Evolutionary conservation across 176 grass and related monocot species (phyloP), one percentile per base, ranked within the genome.

Genomic region (Oryza brachyantha): DNA sequence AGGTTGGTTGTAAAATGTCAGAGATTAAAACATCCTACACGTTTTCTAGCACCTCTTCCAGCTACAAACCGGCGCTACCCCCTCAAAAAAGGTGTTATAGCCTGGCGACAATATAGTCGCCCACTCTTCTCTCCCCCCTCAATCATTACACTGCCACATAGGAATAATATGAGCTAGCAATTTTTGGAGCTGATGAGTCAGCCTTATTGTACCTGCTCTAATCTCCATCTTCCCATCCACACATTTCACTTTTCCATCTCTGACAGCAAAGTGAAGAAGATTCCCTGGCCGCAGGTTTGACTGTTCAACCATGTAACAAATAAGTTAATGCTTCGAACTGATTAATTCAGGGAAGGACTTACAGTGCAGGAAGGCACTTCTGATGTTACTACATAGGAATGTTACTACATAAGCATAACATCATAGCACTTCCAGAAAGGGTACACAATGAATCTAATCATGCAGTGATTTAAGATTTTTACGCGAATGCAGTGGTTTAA

Each of bases 191-290:
- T n/a, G n/a, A n/a, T n/a, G n/a, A n/a, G n/a, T n/a, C n/a, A n/a
- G n/a, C n/a, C n/a, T n/a, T n/a, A n/a, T n/a, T n/a, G n/a, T n/a
- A n/a, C n/a, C n/a, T n/a, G n/a, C n/a, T n/a, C n/a, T n/a, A 7
- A 98, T 86, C 41, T 90, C 87, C 63, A 93, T 77, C 81, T 93
- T 93, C 65, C 92, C 96, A 78, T 94, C 92, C 71, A 87, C 83
- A 75, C 94, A 80, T 76, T 85, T 94, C 62, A 94, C 87, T 32
- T 74, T 83, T 63, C 94, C 96, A 89, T 98, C 96, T 93, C 60
- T 88, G 78, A 94, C 64, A 69, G 83, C 84, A 70, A 94, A 86
- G 10, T 83, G 85, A 9, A 94, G 80, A 84, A 98, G 90, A 77
- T 94, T 90, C 68, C 96, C 95, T 48, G 82, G 29, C 64, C 65